phyloP scores from a whole-genome alignment of 2,329 filamentous ascomycete species.

The Lizonia empirigonia region DNA sequence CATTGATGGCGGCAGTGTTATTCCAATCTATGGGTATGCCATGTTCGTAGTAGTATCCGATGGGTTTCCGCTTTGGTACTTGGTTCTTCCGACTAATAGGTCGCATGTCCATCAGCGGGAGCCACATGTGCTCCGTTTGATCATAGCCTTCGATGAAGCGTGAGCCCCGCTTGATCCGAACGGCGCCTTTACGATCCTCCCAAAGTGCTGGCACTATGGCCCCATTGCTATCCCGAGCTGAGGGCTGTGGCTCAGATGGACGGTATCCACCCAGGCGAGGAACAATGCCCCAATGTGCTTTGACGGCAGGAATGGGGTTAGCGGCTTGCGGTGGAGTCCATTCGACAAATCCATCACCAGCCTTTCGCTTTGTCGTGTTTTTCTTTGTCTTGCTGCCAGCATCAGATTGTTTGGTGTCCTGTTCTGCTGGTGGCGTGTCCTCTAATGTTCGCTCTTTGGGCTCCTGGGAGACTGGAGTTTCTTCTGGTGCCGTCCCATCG shows the following conservation, averaged over 20 bases:
- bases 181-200: slow-evolving; percentile 33
- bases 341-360: neutral
- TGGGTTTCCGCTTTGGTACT: slow-evolving; percentile 23
- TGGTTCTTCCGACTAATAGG: slow-evolving; percentile 16
- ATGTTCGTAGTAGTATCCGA: slow-evolving; percentile 20
- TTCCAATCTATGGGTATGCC: slow-evolving; percentile 36
- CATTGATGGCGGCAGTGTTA: slow-evolving; percentile 28
- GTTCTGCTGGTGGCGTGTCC: neutral
- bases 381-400: neutral
- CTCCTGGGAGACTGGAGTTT: too few relatives aligned
- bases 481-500: too few relatives aligned
- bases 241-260: slow-evolving; percentile 20
- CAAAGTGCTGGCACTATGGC: slow-evolving; percentile 30
- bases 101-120: slow-evolving; percentile 38
- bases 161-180: slow-evolving; percentile 25
- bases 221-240: slow-evolving; percentile 17
- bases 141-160: slow-evolving; percentile 11
- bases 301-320: neutral
- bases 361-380: neutral
- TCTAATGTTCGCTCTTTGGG: too few relatives aligned
- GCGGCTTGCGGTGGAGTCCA: neutral
- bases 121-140: slow-evolving; percentile 1
- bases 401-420: neutral
- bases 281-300: slow-evolving; percentile 24
- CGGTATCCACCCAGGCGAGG: slow-evolving; percentile 22